Conservation (phyloP, 2,329 filamentous ascomycete genomes). For the Calonectria pteridis region DNA sequence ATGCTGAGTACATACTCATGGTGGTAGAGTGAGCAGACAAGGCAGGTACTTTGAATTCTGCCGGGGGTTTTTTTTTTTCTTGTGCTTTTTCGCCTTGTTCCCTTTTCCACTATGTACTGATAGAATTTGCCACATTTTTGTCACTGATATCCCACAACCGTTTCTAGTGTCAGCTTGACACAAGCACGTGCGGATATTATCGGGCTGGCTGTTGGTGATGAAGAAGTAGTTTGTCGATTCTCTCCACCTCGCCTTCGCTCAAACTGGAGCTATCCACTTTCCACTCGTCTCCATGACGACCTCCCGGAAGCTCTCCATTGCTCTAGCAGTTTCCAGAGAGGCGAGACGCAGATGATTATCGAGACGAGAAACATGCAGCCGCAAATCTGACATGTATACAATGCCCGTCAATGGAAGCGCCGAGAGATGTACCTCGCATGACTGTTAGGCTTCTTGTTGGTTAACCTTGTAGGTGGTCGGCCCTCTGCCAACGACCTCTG, state of each 20-base stretch:
- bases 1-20: neutral
- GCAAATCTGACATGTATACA: neutral
- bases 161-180: neutral
- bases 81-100: neutral
- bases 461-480: slow-evolving; percentile 1
- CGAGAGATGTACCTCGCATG: neutral
- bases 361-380: neutral
- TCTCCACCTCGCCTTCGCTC: slow-evolving; percentile 13
- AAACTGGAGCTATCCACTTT: slow-evolving; percentile 39
- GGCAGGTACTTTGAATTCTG: neutral
- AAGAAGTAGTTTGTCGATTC: slow-evolving; percentile 24
- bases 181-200: slow-evolving; percentile 32
- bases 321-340: neutral
- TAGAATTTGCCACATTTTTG: neutral
- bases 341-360: neutral
- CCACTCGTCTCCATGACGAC: slow-evolving; percentile 40
- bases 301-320: slow-evolving; percentile 8
- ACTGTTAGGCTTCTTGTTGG: neutral
- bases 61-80: neutral
- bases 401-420: neutral
- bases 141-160: neutral
- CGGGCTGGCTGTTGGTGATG: slow-evolving; percentile 28
- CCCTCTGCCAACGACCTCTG: slow-evolving; percentile 22
- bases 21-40: neutral
- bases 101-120: neutral